Conservation (phyloP, 148 eudicot genomes). For the Heliamphora exappendiculata region DNA sequence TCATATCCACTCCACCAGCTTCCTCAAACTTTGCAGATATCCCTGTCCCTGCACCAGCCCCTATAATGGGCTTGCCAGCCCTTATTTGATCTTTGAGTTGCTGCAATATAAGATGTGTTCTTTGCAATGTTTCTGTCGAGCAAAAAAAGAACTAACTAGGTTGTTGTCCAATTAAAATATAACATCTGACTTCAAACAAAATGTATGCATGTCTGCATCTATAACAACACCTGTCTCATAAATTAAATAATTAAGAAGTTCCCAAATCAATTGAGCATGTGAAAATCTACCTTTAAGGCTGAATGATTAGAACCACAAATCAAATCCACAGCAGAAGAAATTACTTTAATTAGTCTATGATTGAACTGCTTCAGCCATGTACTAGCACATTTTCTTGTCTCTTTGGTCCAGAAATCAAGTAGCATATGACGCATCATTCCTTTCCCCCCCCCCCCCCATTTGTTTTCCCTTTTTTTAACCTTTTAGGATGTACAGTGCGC, state of each 20-base stretch:
- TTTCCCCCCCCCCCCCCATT: too few species aligned
- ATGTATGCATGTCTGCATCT: background rate
- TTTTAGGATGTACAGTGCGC: background rate
- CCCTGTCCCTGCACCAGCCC: slow-evolving; percentile 99
- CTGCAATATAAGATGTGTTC: slow-evolving; percentile 52
- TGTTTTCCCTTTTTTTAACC: background rate
- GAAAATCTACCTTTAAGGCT: background rate
- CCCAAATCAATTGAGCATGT: background rate
- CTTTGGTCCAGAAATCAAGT: background rate
- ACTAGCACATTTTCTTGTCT: background rate
- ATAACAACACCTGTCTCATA: background rate
- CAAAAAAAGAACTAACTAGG: background rate
- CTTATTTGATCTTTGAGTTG: slow-evolving; percentile 60
- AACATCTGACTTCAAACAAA: slow-evolving; percentile 6
- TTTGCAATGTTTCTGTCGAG: slow-evolving; percentile 59
- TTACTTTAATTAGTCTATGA: background rate
- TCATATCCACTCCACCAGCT: slow-evolving; percentile 92
- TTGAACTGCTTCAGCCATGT: background rate
- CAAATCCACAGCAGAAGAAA: background rate
- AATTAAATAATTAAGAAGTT: background rate
- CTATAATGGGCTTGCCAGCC: slow-evolving; percentile 80
- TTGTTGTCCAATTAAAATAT: background rate
- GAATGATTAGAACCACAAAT: background rate
- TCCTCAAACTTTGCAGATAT: slow-evolving; percentile 99
- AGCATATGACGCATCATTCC: background rate